Evolutionary conservation across 345 rosid genomes (phyloP), one percentile per base, ranked within the genome.

Genomic region (Mercurialis annua): DNA sequence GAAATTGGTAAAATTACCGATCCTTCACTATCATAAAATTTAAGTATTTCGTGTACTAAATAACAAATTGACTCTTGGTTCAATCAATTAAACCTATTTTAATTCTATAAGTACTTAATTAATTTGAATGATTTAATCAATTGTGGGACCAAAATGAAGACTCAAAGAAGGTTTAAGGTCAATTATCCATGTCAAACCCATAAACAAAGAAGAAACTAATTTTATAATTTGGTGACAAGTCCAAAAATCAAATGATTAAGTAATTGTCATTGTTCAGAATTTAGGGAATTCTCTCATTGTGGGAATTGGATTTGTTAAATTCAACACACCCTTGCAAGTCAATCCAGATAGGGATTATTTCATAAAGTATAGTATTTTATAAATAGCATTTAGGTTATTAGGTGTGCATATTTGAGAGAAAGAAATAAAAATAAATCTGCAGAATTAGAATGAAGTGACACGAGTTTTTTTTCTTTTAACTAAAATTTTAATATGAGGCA

Each of bases 161-260:
- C 20, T 4, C 14, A 55, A 23, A 10, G 55, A 46, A 71, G 10
- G 1, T 8, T 20, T 20, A 6, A 67, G 49, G 66, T 73, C 79
- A 66, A 72, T 72, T 46, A 70, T 70, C 74, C 59, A 71, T 81
- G 82, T 73, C 81, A 79, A 79, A 73, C 76, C 79, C 75, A 74
- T 79, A 21, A 49, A 62, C 64, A 29, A 52, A 66, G 14, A 9
- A n/a, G 59, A 69, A 11, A 56, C 2, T 1, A 55, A 18, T n/a
- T 5, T 11, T 21, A 24, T 67, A 69, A 63, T 75, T 64, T 20
- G 70, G 73, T 24, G 65, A 60, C 63, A 47, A 70, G 62, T 73
- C 57, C 57, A 43, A 43, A 66, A 59, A 66, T 6, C 44, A 73
- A 64, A 75, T 75, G 64, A 80, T 77, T 52, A 42, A 54, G 24